These are phyloP conservation scores for Schwanniomyces vanrijiae DNA, from an alignment of 805 yeast species.

Conservation along the genomic window DNA sequence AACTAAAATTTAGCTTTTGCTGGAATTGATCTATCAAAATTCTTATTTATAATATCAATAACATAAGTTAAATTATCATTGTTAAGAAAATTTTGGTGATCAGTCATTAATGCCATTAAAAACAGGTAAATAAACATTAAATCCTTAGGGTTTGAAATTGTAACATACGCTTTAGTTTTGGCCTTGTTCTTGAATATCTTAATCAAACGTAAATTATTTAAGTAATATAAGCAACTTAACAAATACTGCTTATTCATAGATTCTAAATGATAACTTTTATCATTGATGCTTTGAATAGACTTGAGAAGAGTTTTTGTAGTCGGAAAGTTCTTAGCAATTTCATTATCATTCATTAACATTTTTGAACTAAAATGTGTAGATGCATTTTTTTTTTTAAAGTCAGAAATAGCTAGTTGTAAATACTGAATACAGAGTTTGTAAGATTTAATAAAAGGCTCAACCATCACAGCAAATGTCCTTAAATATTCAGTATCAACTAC, in stretches of 20 bases:
- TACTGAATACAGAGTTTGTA: slow-evolving; percentile 28
- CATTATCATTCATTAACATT: slow-evolving; percentile 21
- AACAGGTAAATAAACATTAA: slow-evolving; percentile 14
- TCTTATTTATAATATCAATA: slow-evolving; percentile 33
- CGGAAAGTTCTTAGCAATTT: slow-evolving; percentile 25
- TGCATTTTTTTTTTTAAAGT: slow-evolving; percentile 3
- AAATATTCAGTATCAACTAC: slow-evolving; percentile 23
- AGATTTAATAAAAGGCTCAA: slow-evolving; percentile 35
- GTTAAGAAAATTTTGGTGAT: slow-evolving; percentile 8
- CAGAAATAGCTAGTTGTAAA: slow-evolving; percentile 11
- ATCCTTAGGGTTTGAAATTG: slow-evolving; percentile 27
- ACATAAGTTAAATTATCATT: slow-evolving; percentile 22
- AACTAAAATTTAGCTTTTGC: background rate
- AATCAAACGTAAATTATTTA: slow-evolving; percentile 33
- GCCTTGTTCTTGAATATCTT: slow-evolving; percentile 41
- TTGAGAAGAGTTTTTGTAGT: slow-evolving; percentile 33
- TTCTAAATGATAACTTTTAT: slow-evolving; percentile 23
- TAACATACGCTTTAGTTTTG: slow-evolving; percentile 40
- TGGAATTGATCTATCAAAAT: slow-evolving; percentile 12
- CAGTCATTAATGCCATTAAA: slow-evolving; percentile 5
- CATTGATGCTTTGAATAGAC: slow-evolving; percentile 19
- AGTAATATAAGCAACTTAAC: slow-evolving; percentile 37
- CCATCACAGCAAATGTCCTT: slow-evolving; percentile 24
- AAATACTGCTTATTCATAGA: slow-evolving; percentile 43
- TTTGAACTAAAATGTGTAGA: slow-evolving; percentile 15